Percentiles rank a stretch among this genome's conserved stretches.
Conservation (phyloP, 108 stramenopile genomes). For the Nitzschia inconspicua region DNA sequence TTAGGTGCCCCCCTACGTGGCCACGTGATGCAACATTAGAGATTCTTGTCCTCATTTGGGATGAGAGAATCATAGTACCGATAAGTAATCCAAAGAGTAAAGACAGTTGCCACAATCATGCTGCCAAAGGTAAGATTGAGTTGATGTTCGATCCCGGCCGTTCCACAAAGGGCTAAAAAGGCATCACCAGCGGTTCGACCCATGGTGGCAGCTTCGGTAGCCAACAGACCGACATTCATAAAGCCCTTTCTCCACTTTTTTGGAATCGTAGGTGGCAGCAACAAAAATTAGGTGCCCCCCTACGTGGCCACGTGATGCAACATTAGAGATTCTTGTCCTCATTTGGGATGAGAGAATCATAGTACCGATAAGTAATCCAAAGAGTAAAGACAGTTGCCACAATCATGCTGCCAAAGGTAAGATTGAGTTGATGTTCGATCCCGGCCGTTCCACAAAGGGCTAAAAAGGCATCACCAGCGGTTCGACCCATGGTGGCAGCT, state of each 20-base stretch:
- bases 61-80: no score
- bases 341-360: no score
- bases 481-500: slow-evolving; percentile 77
- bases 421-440: slow-evolving; percentile 37
- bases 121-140: not conserved
- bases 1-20: no score
- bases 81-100: not conserved
- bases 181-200: slow-evolving; percentile 65
- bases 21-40: no score
- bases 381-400: no score
- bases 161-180: slow-evolving; percentile 21
- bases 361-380: no score
- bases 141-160: not conserved
- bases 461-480: slow-evolving; percentile 48
- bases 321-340: no score
- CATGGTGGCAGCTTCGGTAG: slow-evolving; percentile 82
- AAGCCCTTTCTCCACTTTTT: slow-evolving; percentile 64
- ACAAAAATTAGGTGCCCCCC: no score
- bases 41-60: no score
- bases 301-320: no score
- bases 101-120: not conserved
- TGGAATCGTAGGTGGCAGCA: slow-evolving; percentile 71
- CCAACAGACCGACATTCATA: slow-evolving; percentile 79
- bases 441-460: slow-evolving; percentile 31
- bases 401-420: not conserved